Base-by-base conservation (phyloP, 2,329 filamentous ascomycete species). In the Scedosporium minutisporum region DNA sequence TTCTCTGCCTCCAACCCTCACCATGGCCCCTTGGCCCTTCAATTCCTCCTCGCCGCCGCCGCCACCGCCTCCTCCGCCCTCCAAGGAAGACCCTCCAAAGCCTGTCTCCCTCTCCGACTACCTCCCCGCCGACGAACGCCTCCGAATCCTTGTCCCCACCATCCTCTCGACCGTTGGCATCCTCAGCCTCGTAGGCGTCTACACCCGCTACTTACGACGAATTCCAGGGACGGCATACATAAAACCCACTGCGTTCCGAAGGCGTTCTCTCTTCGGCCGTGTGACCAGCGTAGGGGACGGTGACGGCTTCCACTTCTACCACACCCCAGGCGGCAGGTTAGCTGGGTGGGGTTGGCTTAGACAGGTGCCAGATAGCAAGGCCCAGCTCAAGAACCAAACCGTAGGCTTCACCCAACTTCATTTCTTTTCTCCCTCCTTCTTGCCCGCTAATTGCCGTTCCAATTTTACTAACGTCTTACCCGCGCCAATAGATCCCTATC, bases 231-330 rank as follows among this genome's bases (percentile, higher is more conserved):
- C 90, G 42, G 80, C 83, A 25, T 83, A 92, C 71, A 88, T 99
- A 67, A 85, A 86, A 58, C 89, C 91, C 2, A 78, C 80, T 10
- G 88, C 87, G 71, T 93, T 93, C 71, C 85, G 90, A 57, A 86
- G 80, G 65, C 83, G 90, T 68, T 93, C 85, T 67, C 71, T 99
- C 51, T 89, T 93, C 68, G 95, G 95, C 14, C 84, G 83, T 65
- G 95, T 97, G 51, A 97, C 93, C 12, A 92, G 90, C 68, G 95
- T 99, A 25, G 95, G 96, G 51, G 95, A 99, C 80, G 96, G 92
- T 3, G 95, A 99, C 75, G 93, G 93, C 72, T 97, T 99, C 73
- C 89, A 95, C 68, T 74, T 99, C 58, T 99, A 89, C 73, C 95
- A 99, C 74, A 97, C 92, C 0, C 95, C 95, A 0, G 93, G 93